Conservation (phyloP, 768 basidiomycete species). For the Gymnopilus junonius region DNA sequence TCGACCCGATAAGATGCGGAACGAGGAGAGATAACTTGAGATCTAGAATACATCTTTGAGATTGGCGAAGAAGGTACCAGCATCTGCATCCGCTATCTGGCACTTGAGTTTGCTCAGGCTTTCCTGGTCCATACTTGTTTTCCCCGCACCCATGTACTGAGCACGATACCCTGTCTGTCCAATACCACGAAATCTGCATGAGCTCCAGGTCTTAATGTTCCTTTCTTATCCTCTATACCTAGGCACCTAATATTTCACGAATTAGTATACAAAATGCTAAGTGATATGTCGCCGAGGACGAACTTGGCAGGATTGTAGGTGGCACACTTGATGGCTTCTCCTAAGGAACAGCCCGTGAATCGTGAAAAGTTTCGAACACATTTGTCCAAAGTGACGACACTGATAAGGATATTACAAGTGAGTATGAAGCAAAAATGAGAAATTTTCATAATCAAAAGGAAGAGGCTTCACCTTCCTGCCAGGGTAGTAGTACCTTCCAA, state of each 20-base stretch:
- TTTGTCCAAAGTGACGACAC: slow-evolving; percentile 81
- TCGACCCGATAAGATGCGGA: background rate
- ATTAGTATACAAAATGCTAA: background rate
- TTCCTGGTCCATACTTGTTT: slow-evolving; percentile 66
- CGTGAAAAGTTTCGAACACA: slow-evolving; percentile 85
- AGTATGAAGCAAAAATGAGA: background rate
- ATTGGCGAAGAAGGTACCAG: background rate
- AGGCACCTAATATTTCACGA: slow-evolving; percentile 55
- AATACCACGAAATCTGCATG: slow-evolving; percentile 87
- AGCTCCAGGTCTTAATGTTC: slow-evolving; percentile 79
- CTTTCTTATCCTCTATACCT: slow-evolving; percentile 79
- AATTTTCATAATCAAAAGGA: background rate
- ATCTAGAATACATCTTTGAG: background rate
- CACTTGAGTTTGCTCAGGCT: slow-evolving; percentile 4
- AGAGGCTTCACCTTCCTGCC: slow-evolving; percentile 72
- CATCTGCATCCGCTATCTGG: too few species aligned
- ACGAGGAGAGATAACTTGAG: background rate
- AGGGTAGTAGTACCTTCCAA: slow-evolving; percentile 87
- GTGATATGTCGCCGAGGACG: slow-evolving; percentile 21
- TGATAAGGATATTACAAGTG: slow-evolving; percentile 24
- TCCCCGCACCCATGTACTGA: slow-evolving; percentile 80
- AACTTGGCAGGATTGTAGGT: slow-evolving; percentile 86
- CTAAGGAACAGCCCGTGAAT: slow-evolving; percentile 84
- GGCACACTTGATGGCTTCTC: slow-evolving; percentile 84
- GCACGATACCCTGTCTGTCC: slow-evolving; percentile 65